phyloP scores from a whole-genome alignment of 2,329 filamentous ascomycete genomes.

The Phyllachora maydis region DNA sequence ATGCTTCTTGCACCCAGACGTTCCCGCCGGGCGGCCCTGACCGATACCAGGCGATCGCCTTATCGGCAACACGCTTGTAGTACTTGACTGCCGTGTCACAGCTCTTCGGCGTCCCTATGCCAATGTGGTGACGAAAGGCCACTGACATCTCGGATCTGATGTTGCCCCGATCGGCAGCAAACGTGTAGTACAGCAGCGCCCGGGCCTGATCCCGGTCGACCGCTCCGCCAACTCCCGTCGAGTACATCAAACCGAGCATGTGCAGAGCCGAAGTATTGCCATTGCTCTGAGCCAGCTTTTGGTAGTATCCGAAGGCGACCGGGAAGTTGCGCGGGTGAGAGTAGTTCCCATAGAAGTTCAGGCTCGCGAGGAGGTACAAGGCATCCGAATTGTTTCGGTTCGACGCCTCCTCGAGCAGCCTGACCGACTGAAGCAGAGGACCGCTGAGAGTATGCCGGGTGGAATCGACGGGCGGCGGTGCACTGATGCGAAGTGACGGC shows the following conservation, averaged over 20 bases:
- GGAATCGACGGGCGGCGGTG: slow-evolving; percentile 19
- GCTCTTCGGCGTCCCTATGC: slow-evolving; percentile 67
- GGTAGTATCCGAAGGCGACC: slow-evolving; percentile 63
- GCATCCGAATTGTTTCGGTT: slow-evolving; percentile 54
- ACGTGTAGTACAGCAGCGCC: slow-evolving; percentile 82
- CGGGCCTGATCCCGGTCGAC: slow-evolving; percentile 77
- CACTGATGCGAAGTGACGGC: slow-evolving; percentile 25
- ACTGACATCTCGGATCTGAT: slow-evolving; percentile 84
- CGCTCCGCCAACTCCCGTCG: slow-evolving; percentile 68
- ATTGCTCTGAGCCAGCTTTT: slow-evolving; percentile 49
- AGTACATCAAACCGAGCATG: slow-evolving; percentile 92
- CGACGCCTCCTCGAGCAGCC: slow-evolving; percentile 29
- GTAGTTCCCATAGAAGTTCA: slow-evolving; percentile 95
- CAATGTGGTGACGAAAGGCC: slow-evolving; percentile 66
- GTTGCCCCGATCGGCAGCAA: slow-evolving; percentile 70
- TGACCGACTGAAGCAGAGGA: slow-evolving; percentile 26
- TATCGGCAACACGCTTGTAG: slow-evolving; percentile 87
- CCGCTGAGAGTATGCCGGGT: slow-evolving; percentile 15
- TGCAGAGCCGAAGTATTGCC: slow-evolving; percentile 88
- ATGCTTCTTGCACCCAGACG: slow-evolving; percentile 55
- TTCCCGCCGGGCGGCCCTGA: slow-evolving; percentile 81
- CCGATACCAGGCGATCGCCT: slow-evolving; percentile 71
- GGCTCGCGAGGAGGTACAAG: slow-evolving; percentile 71
- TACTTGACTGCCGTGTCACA: slow-evolving; percentile 73
- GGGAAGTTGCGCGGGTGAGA: slow-evolving; percentile 67